Evolutionary conservation across 176 grass and related monocot genomes (phyloP).

Genomic region (Tillandsia fasciculata): DNA sequence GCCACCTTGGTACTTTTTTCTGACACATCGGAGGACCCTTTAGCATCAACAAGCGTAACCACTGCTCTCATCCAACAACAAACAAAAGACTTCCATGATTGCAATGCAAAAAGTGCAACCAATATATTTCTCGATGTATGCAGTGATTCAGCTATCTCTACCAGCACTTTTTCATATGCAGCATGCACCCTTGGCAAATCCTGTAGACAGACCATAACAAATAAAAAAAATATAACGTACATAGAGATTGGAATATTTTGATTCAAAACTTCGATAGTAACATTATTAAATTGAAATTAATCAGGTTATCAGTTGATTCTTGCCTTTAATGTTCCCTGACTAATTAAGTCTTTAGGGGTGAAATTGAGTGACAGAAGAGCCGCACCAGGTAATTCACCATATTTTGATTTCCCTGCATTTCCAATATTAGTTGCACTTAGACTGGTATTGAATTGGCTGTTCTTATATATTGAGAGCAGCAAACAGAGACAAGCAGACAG

Average conservation of each 20-base stretch:
- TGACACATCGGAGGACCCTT: conserved; percentile 43
- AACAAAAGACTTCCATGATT: conserved; percentile 93
- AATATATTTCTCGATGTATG: conserved; percentile 72
- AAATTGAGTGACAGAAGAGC: conserved; percentile 57
- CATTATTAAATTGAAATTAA: not conserved
- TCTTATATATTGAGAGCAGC: not conserved
- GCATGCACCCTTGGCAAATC: conserved; percentile 64
- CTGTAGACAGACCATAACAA: conserved; percentile 31
- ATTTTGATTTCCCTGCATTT: conserved; percentile 21
- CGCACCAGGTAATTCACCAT: conserved; percentile 61
- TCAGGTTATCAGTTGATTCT: not conserved
- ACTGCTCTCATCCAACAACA: conserved; percentile 56
- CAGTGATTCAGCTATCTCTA: conserved; percentile 72
- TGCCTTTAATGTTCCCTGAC: conserved; percentile 49
- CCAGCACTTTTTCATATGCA: conserved; percentile 68
- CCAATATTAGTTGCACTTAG: not conserved
- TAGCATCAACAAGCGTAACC: conserved; percentile 36
- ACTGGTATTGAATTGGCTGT: not conserved
- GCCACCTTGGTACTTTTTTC: conserved; percentile 59
- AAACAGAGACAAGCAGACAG: too few relatives aligned
- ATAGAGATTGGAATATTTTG: conserved; percentile 8
- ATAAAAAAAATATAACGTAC: conserved; percentile 18
- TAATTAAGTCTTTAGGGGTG: conserved; percentile 47
- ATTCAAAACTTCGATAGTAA: not conserved
- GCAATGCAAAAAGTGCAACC: conserved; percentile 68